Conservation (phyloP, 805 yeast species). For the Metschnikowia koreensis region DNA sequence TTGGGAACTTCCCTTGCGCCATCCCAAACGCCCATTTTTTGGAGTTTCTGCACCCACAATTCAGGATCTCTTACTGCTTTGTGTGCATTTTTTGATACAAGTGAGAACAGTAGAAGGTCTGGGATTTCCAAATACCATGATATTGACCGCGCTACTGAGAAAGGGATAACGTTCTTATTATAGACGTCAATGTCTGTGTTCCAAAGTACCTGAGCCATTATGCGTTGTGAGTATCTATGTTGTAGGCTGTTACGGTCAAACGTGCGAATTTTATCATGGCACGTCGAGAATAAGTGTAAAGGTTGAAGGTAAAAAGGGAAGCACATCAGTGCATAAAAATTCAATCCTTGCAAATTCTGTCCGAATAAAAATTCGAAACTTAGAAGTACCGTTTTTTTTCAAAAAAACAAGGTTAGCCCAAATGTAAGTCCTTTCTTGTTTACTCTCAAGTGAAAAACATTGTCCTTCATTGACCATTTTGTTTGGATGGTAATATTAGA, state of each 20-base stretch:
- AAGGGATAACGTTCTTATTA: conserved; percentile 35
- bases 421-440: too few species aligned
- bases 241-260: neutral
- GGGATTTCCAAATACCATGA: conserved; percentile 33
- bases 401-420: too few species aligned
- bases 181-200: conserved; percentile 46
- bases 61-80: conserved; percentile 38
- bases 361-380: neutral
- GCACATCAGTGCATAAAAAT: neutral
- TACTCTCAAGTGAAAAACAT: too few species aligned
- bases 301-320: neutral
- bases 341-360: too few species aligned
- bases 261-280: neutral
- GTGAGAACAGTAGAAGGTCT: conserved; percentile 40
- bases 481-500: too few species aligned
- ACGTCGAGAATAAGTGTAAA: neutral
- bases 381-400: too few species aligned
- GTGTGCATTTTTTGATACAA: conserved; percentile 38
- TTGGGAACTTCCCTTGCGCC: conserved; percentile 12
- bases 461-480: too few species aligned
- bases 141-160: conserved; percentile 35
- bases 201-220: conserved; percentile 47
- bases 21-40: conserved; percentile 40
- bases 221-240: neutral
- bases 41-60: conserved; percentile 38